Evolutionary conservation across 73 alveolate genomes (phyloP), one percentile per base, ranked within the genome.

Genomic region (Loxodes magnus): DNA sequence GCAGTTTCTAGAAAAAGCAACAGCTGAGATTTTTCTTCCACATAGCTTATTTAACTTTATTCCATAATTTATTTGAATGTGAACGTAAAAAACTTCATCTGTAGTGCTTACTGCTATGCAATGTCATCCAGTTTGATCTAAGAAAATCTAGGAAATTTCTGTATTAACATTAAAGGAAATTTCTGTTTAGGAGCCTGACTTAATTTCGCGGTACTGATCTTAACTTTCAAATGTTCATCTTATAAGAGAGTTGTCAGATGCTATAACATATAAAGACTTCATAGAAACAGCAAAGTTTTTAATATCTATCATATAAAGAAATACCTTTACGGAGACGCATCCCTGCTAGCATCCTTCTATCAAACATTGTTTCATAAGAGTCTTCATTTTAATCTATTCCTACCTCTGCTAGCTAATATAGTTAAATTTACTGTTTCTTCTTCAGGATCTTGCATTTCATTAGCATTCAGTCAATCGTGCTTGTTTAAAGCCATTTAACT

Each of bases 391-490:
- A 15, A 10, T 46, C 26, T 14, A 46, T 25, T 1, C 59, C 59
- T 0, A 46, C n/a, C 34, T 46, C 53, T 16, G 52, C 59, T 7
- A 12, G 7, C 59, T 46, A 19, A n/a, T n/a, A n/a, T n/a, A n/a
- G 9, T 46, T n/a, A 23, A 25, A n/a, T 10, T 22, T 46, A 46
- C 59, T 20, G n/a, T 25, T 12, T 46, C 59, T n/a, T 46, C 59
- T 10, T 46, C 59, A 2, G 9, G 16, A 24, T 10, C 20, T 19
- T 46, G 22, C 5, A 9, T 41, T 22, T 46, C 59, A 10, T 19
- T 25, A 17, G 51, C 50, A 24, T 46, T 46, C 7, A 46, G 59
- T 41, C 59, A 46, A n/a, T 46, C 59, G n/a, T n/a, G n/a, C n/a
- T n/a, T n/a, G n/a, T n/a, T n/a, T n/a, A n/a, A n/a, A n/a, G n/a